These are phyloP conservation scores for Yueomyces sp. DNA, from an alignment of 805 yeast species.

Conservation along the genomic window DNA sequence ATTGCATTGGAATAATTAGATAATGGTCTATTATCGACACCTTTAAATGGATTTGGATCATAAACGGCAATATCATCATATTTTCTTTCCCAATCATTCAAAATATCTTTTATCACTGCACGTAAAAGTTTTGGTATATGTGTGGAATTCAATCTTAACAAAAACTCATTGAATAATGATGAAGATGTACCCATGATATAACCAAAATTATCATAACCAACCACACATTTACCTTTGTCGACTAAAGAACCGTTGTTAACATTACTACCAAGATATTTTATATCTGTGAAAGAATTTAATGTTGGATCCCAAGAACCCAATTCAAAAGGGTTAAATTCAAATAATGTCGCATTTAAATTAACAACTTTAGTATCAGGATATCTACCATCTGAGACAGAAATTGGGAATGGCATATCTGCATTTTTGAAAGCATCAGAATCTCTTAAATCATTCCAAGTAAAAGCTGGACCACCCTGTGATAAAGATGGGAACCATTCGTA, in stretches of 20 bases:
- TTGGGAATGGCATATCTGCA: slow-evolving; percentile 63
- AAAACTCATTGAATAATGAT: slow-evolving; percentile 36
- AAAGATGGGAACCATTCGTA: slow-evolving; percentile 56
- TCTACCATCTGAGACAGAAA: slow-evolving; percentile 53
- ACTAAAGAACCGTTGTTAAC: slow-evolving; percentile 46
- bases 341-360: slow-evolving; percentile 54
- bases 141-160: slow-evolving; percentile 30
- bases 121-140: slow-evolving; percentile 33
- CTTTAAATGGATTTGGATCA: slow-evolving; percentile 59
- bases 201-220: slow-evolving; percentile 73
- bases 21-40: slow-evolving; percentile 4
- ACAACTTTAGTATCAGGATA: slow-evolving; percentile 46
- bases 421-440: slow-evolving; percentile 46
- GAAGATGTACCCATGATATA: slow-evolving; percentile 77
- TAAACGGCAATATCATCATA: slow-evolving; percentile 58
- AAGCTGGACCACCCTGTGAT: slow-evolving; percentile 49
- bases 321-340: slow-evolving; percentile 53
- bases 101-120: background rate
- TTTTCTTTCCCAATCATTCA: slow-evolving; percentile 19
- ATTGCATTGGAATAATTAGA: slow-evolving; percentile 24
- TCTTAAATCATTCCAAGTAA: slow-evolving; percentile 46
- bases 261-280: slow-evolving; percentile 57
- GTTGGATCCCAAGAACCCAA: slow-evolving; percentile 86
- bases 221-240: slow-evolving; percentile 35
- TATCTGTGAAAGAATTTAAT: slow-evolving; percentile 48